Conservation (phyloP, 108 stramenopile species). For the Fistulifera solaris region DNA sequence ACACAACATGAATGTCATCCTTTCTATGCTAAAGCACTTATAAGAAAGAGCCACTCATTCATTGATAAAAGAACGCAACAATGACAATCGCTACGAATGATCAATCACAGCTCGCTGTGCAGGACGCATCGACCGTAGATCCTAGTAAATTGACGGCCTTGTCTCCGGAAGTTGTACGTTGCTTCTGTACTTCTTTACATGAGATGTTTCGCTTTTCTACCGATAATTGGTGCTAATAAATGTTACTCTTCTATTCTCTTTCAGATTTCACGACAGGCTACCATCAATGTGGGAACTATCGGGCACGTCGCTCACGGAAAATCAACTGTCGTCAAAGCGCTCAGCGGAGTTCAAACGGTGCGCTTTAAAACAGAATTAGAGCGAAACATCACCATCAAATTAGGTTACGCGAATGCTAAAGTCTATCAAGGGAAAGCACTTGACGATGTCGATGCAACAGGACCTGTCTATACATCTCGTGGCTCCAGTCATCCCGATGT, state of each 20-base stretch:
- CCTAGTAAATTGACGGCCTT: constrained; percentile 70
- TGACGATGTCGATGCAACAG: constrained; percentile 34
- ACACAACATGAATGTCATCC: no score
- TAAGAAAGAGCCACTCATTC: no score
- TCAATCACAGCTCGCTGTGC: constrained; percentile 66
- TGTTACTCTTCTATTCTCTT: not conserved
- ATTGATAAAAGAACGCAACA: no score
- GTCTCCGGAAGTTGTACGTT: constrained; percentile 83
- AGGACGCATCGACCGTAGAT: constrained; percentile 73
- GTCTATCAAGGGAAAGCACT: constrained; percentile 90
- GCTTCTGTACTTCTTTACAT: not conserved
- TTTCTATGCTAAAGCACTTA: no score
- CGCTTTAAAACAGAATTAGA: constrained; percentile 99
- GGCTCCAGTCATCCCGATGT: constrained; percentile 89
- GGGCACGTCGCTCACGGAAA: constrained; percentile 99
- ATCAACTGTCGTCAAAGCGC: constrained; percentile 97
- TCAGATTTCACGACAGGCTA: constrained; percentile 97
- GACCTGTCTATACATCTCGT: constrained; percentile 82
- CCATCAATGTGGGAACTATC: constrained; percentile 99
- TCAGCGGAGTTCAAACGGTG: constrained; percentile 99
- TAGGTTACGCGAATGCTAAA: constrained; percentile 99
- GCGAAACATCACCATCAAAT: constrained; percentile 99
- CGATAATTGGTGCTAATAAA: not conserved
- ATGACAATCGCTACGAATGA: no score
- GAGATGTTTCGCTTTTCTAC: constrained; percentile 1